Conservation (phyloP, 306 rosid genomes). For the Senna tora region DNA sequence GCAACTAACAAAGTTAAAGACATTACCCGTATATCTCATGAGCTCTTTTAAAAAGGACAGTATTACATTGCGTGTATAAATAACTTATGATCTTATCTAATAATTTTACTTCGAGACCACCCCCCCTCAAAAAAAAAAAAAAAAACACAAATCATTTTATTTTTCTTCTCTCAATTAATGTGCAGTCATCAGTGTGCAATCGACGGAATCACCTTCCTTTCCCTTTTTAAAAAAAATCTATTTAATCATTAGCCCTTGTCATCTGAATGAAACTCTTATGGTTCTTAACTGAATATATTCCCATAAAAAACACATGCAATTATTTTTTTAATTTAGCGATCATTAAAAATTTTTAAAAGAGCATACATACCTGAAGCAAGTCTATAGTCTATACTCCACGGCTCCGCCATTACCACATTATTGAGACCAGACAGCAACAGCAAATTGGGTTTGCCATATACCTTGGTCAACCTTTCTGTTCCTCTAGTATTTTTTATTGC, state of each 20-base stretch:
- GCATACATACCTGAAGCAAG: background rate
- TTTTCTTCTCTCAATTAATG: background rate
- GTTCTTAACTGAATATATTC: background rate
- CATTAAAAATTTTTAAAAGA: too few species aligned
- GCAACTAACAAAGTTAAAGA: background rate
- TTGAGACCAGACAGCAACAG: background rate
- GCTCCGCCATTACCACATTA: too few species aligned
- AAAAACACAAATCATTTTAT: too few species aligned
- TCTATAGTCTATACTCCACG: background rate
- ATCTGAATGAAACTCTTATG: background rate
- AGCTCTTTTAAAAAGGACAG: background rate
- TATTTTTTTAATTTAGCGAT: too few species aligned
- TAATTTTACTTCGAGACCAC: too few species aligned
- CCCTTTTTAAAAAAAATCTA: too few species aligned
- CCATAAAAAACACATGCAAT: background rate
- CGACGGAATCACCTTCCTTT: background rate
- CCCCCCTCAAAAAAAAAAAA: too few species aligned
- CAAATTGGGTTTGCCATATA: conserved; percentile 14
- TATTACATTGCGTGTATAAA: too few species aligned
- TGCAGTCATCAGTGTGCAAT: background rate
- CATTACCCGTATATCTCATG: background rate
- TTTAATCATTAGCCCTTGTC: background rate
- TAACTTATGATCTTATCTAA: too few species aligned
- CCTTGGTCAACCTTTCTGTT: background rate
- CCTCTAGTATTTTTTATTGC: background rate